Evolutionary conservation across 139 green algal genomes (phyloP), one percentile per base, ranked within the genome.

Genomic region (Micractinium sp.): DNA sequence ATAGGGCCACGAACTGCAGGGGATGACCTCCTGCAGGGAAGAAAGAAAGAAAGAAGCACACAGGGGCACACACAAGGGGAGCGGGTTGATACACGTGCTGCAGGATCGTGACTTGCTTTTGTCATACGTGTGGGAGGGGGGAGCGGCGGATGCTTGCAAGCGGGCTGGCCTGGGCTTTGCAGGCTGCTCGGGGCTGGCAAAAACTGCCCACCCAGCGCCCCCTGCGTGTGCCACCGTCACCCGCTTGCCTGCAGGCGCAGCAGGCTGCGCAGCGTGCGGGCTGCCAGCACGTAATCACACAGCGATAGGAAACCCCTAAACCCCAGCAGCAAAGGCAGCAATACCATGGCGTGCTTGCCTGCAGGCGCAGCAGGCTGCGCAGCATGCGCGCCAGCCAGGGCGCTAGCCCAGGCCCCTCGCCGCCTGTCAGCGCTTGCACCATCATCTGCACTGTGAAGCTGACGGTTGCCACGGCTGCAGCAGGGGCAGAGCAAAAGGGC

Each of bases 221-320:
- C 47, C 7, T 56, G 47, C 47, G n/a, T 9, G 47, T 56, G 47
- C 47, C 47, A 56, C 47, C 63, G 14, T 25, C 12, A 16, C 47
- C 47, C 31, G 33, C 81, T 47, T 53, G 56, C 91, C 92, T 94
- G 90, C 16, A 96, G 85, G 53, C 88, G 82, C 41, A 98, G 92
- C 76, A 98, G 84, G 41, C 90, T 87, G 25, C 92, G 92, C 88
- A 98, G 92, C 86, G 97, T 78, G 25, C 63, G 78, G 41, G 96
- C 84, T n/a, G n/a, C n/a, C n/a, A n/a, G n/a, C n/a, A n/a, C n/a
- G n/a, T n/a, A n/a, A n/a, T n/a, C n/a, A n/a, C n/a, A n/a, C n/a
- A n/a, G n/a, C n/a, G n/a, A n/a, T n/a, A n/a, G n/a, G n/a, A n/a
- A n/a, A n/a, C n/a, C n/a, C n/a, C n/a, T n/a, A n/a, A n/a, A n/a